Base-by-base conservation (phyloP, 805 yeast species). In the Yarrowia osloensis region DNA sequence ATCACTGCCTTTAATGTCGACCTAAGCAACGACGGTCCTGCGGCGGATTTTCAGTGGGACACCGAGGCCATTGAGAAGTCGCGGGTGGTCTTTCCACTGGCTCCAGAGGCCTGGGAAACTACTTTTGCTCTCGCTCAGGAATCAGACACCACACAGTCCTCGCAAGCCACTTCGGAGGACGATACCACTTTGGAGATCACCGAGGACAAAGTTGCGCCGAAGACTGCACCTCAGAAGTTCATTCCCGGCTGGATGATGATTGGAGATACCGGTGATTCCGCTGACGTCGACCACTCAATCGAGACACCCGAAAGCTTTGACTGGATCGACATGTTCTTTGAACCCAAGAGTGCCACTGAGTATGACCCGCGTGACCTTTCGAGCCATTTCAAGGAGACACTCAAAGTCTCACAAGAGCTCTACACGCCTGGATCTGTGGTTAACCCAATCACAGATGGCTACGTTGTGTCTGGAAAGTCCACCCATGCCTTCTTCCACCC, bases 181-280 rank as follows among this genome's bases (percentile, higher is more conserved):
- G 62, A 54, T 26, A 54, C 62, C 46, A 54, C 62, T 11, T 17
- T 54, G 21, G 62, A 37, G 24, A 26, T 35, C 3, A 5, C 39
- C 4, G 62, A 54, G 46, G 46, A 26, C n/a, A n/a, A 26, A 24
- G 31, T 40, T 7, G 46, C 3, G 12, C 17, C 24, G 19, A 26
- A 26, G 28, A 21, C 21, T 5, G 17, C 11, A 1, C 13, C 39
- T 15, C n/a, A 21, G 15, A 50, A 21, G 4, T 21, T 26, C 40
- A 54, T 54, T 37, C 47, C 62, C 19, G 62, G 62, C n/a, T 54
- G 62, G 62, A 9, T 24, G 35, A 24, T 37, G 35, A 7, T 22
- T 17, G 33, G 35, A 9, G 61, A 54, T 35, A 24, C 61, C 22
- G 19, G 33, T 17, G 62, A 54, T 26, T n/a, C 44, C 22, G 4